These are phyloP conservation scores for Meira nashicola DNA, from an alignment of 1,284 basidiomycete genomes.

Conservation along the genomic window DNA sequence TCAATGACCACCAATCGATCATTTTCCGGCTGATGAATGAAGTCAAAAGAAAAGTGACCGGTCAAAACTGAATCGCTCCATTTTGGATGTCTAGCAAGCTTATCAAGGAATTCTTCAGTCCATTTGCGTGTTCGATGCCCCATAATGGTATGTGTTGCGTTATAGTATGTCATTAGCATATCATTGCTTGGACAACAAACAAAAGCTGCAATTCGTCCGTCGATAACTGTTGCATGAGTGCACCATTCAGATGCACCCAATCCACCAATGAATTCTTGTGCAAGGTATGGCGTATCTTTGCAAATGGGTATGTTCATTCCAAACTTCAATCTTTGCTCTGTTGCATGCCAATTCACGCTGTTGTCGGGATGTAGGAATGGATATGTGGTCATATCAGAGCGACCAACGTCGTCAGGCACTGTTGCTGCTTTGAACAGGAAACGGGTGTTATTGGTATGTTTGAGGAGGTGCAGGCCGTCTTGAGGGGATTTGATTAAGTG, in stretches of 20 bases:
- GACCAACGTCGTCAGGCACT: slow-evolving; percentile 53
- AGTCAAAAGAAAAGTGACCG: slow-evolving; percentile 56
- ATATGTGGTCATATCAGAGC: slow-evolving; percentile 55
- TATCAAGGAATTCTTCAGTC: slow-evolving; percentile 52
- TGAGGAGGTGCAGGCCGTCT: slow-evolving; percentile 49
- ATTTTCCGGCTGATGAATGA: slow-evolving; percentile 52
- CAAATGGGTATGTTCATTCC: slow-evolving; percentile 33
- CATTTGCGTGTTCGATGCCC: slow-evolving; percentile 52
- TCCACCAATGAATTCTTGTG: slow-evolving; percentile 50
- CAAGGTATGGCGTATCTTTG: slow-evolving; percentile 36
- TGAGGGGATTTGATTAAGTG: slow-evolving; percentile 50
- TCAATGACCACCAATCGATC: slow-evolving; percentile 54
- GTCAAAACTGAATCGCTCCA: slow-evolving; percentile 39
- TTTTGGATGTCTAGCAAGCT: slow-evolving; percentile 37
- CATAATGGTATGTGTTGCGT: slow-evolving; percentile 44
- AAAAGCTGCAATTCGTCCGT: slow-evolving; percentile 55
- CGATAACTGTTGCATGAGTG: slow-evolving; percentile 55
- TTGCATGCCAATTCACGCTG: slow-evolving; percentile 25
- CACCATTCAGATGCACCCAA: slow-evolving; percentile 53
- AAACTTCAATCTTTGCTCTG: slow-evolving; percentile 19
- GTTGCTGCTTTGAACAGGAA: slow-evolving; percentile 52
- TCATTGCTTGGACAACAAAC: slow-evolving; percentile 56
- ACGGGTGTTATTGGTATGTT: slow-evolving; percentile 16
- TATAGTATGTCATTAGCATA: slow-evolving; percentile 57
- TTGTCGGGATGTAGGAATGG: slow-evolving; percentile 30